These are phyloP conservation scores for Physcomitrellopsis africana DNA, from an alignment of 225 moss, liverwort and hornwort genomes.

Conservation along the genomic window DNA sequence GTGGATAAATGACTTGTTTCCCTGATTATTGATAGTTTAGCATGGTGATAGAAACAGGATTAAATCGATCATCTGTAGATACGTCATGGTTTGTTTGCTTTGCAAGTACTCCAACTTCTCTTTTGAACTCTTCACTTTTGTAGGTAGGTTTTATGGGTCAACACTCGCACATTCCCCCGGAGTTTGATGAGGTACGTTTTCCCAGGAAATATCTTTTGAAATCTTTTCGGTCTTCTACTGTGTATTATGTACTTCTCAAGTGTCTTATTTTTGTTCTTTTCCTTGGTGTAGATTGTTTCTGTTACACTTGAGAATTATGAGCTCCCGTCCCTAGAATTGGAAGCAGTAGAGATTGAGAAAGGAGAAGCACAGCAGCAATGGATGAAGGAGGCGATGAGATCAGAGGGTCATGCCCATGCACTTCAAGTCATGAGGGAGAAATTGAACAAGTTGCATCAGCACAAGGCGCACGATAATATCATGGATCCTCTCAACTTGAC, in stretches of 20 bases:
- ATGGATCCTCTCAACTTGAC: constrained; percentile 68
- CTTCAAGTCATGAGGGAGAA: constrained; percentile 67
- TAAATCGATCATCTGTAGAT: no score
- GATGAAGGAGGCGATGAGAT: constrained; percentile 75
- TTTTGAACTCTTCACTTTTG: constrained; percentile 8
- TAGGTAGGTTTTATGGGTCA: constrained; percentile 88
- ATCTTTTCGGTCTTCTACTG: not conserved
- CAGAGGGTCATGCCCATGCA: constrained; percentile 73
- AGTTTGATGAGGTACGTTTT: constrained; percentile 70
- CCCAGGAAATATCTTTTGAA: not conserved
- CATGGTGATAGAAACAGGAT: no score
- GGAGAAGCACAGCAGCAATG: constrained; percentile 66
- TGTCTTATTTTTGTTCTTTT: not conserved
- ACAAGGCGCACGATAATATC: constrained; percentile 44
- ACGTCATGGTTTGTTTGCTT: no score
- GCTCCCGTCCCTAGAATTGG: constrained; percentile 53
- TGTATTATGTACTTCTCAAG: not conserved
- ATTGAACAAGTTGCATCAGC: constrained; percentile 64
- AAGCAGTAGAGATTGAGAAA: constrained; percentile 57
- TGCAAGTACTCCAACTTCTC: not conserved
- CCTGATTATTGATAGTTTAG: no score
- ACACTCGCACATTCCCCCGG: constrained; percentile 70
- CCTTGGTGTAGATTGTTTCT: constrained; percentile 63
- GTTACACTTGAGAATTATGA: constrained; percentile 86
- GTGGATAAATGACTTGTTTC: not conserved